Conservation (phyloP, 129 eudicot species). For the Helianthus annuus region DNA sequence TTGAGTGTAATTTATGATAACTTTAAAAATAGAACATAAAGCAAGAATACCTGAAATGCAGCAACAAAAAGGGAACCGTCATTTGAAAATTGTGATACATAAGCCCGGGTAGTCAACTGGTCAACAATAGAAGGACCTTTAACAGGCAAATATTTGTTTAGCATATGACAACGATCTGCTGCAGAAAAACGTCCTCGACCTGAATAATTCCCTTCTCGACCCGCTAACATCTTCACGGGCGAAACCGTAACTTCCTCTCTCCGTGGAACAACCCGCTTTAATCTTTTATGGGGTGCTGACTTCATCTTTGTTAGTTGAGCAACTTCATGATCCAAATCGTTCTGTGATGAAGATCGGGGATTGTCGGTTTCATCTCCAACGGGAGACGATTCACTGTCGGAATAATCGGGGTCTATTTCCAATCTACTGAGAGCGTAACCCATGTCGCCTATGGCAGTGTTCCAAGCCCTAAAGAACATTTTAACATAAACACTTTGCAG, state of each 20-base stretch:
- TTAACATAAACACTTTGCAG: constrained; percentile 21
- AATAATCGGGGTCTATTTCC: constrained; percentile 53
- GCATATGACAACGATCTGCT: constrained; percentile 71
- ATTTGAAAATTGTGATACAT: constrained; percentile 82
- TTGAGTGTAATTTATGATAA: not conserved
- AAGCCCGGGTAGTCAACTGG: constrained; percentile 77
- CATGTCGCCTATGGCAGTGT: constrained; percentile 48
- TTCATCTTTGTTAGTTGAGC: constrained; percentile 71
- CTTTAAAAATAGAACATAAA: not conserved
- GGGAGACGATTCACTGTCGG: constrained; percentile 47
- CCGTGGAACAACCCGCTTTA: constrained; percentile 47
- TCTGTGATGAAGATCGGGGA: constrained; percentile 20
- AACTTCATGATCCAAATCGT: constrained; percentile 61
- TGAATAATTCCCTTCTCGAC: constrained; percentile 77
- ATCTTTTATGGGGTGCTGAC: constrained; percentile 58
- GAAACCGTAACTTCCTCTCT: constrained; percentile 57
- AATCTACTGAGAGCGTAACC: constrained; percentile 73
- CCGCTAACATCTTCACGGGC: constrained; percentile 74
- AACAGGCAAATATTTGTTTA: constrained; percentile 73
- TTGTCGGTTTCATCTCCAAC: constrained; percentile 27
- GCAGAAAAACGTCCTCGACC: constrained; percentile 79
- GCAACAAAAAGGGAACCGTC: constrained; percentile 91
- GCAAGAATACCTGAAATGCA: constrained; percentile 77
- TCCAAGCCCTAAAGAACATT: constrained; percentile 49
- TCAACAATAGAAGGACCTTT: constrained; percentile 70